A percentile compares a stretch with the other conserved stretches of the same genome.
These are phyloP conservation scores for Ganoderma sinense DNA, from an alignment of 1,284 basidiomycete species.

Conservation along the genomic window DNA sequence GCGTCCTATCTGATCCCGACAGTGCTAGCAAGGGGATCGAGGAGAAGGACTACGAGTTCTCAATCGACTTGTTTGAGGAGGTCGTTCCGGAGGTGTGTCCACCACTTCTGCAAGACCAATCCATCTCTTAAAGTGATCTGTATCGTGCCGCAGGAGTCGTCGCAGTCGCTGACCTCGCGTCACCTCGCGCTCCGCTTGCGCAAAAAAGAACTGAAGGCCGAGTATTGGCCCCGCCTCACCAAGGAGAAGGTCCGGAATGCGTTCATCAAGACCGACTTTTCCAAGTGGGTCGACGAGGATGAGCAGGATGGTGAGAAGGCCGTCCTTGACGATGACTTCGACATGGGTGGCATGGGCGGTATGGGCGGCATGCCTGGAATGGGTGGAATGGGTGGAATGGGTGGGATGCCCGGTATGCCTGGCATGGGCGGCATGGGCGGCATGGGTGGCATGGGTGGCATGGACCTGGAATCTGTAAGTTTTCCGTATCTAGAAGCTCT, in stretches of 20 bases:
- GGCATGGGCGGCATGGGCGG: slow-evolving; percentile 58
- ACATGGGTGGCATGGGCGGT: slow-evolving; percentile 52
- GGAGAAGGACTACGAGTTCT: slow-evolving; percentile 75
- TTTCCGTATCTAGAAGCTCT: neutral
- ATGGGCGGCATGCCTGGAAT: slow-evolving; percentile 60
- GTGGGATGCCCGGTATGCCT: slow-evolving; percentile 55
- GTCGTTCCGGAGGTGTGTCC: slow-evolving; percentile 73
- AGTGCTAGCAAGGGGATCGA: slow-evolving; percentile 60
- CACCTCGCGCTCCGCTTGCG: slow-evolving; percentile 72
- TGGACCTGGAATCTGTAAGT: slow-evolving; percentile 67
- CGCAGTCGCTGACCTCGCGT: slow-evolving; percentile 69
- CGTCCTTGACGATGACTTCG: slow-evolving; percentile 53
- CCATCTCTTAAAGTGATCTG: neutral
- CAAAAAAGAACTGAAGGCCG: slow-evolving; percentile 80
- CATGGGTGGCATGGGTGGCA: slow-evolving; percentile 55
- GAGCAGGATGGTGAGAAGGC: slow-evolving; percentile 78
- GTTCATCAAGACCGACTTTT: slow-evolving; percentile 92
- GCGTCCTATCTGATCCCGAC: slow-evolving; percentile 21
- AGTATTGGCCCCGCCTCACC: slow-evolving; percentile 91
- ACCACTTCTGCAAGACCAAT: neutral
- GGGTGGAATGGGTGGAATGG: slow-evolving; percentile 52
- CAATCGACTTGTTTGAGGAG: slow-evolving; percentile 76
- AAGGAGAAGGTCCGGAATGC: slow-evolving; percentile 84
- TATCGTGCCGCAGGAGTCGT: slow-evolving; percentile 62
- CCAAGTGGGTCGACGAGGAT: slow-evolving; percentile 95